These are phyloP conservation scores for Botrytis galanthina DNA, from an alignment of 2,329 filamentous ascomycete genomes.

Conservation along the genomic window DNA sequence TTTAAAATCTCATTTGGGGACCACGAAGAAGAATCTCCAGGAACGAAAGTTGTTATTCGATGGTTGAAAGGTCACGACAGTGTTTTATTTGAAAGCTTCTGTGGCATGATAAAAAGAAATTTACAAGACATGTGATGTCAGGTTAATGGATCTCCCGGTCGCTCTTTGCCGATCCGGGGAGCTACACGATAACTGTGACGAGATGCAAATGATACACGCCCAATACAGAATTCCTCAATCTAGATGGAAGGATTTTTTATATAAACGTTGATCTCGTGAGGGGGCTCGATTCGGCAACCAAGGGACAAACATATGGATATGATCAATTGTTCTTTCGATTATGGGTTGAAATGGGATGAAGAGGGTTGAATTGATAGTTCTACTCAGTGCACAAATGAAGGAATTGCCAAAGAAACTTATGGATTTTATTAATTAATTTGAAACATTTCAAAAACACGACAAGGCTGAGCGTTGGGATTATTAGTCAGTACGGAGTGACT, in stretches of 20 bases:
- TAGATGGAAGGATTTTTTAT: not conserved
- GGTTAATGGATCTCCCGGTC: not conserved
- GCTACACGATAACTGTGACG: too few relatives aligned
- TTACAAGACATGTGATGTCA: not conserved
- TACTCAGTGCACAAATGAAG: not conserved
- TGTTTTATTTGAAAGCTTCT: constrained; percentile 81
- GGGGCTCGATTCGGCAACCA: not conserved
- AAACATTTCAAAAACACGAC: not conserved
- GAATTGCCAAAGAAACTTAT: not conserved
- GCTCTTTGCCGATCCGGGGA: too few relatives aligned
- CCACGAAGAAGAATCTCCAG: constrained; percentile 40
- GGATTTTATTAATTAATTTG: not conserved
- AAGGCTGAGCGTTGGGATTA: not conserved
- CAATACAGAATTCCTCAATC: not conserved
- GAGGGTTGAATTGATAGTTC: not conserved
- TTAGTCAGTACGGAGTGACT: not conserved
- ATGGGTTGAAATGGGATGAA: not conserved
- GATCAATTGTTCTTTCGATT: not conserved
- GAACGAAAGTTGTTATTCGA: constrained; percentile 53
- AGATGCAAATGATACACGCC: not conserved
- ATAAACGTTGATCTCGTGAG: not conserved
- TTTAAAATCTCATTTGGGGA: constrained; percentile 52
- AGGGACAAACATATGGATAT: not conserved
- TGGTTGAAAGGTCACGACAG: constrained; percentile 76
- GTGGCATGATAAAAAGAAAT: constrained; percentile 67